phyloP scores from a whole-genome alignment of 164 flowering plant species.

The Piper longum region DNA sequence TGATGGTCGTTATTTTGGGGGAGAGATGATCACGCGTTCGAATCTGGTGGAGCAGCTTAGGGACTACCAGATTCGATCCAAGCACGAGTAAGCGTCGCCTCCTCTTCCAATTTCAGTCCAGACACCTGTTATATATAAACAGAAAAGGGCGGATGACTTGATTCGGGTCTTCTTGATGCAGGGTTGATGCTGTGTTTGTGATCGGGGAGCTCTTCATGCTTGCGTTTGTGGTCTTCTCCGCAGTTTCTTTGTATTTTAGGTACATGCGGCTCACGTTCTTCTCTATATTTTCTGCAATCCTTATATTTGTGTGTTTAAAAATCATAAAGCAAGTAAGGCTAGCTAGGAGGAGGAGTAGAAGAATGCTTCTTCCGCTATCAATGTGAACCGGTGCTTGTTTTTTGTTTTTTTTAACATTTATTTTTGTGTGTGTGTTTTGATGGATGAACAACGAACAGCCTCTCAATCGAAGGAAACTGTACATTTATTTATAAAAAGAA shows the following conservation, averaged over 20 bases:
- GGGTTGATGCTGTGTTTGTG: slow-evolving; percentile 57
- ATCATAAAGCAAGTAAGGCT: slow-evolving; percentile 65
- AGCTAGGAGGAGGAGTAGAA: slow-evolving; percentile 72
- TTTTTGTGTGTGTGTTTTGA: too few species aligned
- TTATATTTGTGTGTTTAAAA: slow-evolving; percentile 74
- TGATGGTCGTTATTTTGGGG: slow-evolving; percentile 1
- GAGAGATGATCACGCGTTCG: slow-evolving; percentile 76
- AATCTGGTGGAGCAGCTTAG: slow-evolving; percentile 82
- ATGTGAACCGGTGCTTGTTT: slow-evolving; percentile 34
- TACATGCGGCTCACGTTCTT: slow-evolving; percentile 56
- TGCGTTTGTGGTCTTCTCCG: slow-evolving; percentile 76
- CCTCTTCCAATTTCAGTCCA: slow-evolving; percentile 55
- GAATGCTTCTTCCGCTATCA: slow-evolving; percentile 96
- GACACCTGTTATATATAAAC: slow-evolving; percentile 10
- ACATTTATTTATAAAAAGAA: too few species aligned
- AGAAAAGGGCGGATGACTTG: background rate
- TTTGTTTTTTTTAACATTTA: background rate
- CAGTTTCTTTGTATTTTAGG: slow-evolving; percentile 69
- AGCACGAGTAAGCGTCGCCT: slow-evolving; percentile 79
- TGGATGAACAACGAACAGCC: too few species aligned
- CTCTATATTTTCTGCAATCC: slow-evolving; percentile 43
- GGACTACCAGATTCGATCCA: slow-evolving; percentile 92
- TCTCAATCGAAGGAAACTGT: too few species aligned
- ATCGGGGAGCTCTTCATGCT: slow-evolving; percentile 84
- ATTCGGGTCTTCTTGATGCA: slow-evolving; percentile 23